Conservation (phyloP, 2,329 filamentous ascomycete genomes). For the Cercospora sp. region DNA sequence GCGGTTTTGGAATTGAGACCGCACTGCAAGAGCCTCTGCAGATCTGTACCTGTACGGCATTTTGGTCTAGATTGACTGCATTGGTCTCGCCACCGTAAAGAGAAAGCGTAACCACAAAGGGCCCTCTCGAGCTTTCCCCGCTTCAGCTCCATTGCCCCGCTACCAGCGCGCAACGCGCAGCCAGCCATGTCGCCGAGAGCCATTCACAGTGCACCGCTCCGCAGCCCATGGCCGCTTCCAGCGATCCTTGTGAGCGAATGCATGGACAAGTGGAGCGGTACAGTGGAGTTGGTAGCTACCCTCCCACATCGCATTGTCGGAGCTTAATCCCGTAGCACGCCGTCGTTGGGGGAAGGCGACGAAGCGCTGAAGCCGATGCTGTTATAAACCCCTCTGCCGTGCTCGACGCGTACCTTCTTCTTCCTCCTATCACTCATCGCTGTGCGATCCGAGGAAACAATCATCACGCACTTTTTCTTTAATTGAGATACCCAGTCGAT, state of each 20-base stretch:
- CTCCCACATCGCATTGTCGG: slow-evolving; percentile 20
- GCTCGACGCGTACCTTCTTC: slow-evolving; percentile 10
- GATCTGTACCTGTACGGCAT: slow-evolving; percentile 6
- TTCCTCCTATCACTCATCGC: slow-evolving; percentile 22
- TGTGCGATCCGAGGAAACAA: slow-evolving; percentile 25
- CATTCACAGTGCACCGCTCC: slow-evolving; percentile 12
- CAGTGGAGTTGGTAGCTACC: slow-evolving; percentile 20
- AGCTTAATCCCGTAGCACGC: slow-evolving; percentile 17
- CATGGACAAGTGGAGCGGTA: slow-evolving; percentile 30
- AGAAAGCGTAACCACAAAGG: neutral
- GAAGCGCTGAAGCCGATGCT: neutral
- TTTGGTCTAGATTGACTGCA: slow-evolving; percentile 3
- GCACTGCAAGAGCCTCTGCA: slow-evolving; percentile 8
- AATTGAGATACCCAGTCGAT: slow-evolving; percentile 27
- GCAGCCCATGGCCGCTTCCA: slow-evolving; percentile 11
- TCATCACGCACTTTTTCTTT: slow-evolving; percentile 14
- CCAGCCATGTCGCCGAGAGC: slow-evolving; percentile 18
- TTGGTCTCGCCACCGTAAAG: neutral
- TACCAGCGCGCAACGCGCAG: neutral
- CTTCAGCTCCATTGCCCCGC: slow-evolving; percentile 11
- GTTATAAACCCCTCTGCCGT: slow-evolving; percentile 29
- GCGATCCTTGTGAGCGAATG: slow-evolving; percentile 28
- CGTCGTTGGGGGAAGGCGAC: slow-evolving; percentile 4
- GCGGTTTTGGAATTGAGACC: neutral
- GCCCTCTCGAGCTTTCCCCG: slow-evolving; percentile 5